These are phyloP conservation scores for Kodamaea fungicola DNA, from an alignment of 1,139 yeast species.

Conservation along the genomic window DNA sequence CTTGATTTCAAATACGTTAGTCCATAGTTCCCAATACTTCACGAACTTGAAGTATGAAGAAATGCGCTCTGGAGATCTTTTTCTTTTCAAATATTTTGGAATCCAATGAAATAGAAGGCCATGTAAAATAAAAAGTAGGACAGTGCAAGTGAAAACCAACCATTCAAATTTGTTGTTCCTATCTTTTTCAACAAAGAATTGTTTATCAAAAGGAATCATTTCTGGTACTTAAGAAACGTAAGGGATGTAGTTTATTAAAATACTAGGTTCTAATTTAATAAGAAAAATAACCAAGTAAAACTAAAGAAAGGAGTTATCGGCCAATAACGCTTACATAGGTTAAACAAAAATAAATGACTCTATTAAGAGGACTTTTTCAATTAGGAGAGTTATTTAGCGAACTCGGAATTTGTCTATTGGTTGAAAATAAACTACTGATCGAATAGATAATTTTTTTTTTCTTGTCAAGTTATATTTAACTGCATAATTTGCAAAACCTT, in stretches of 20 bases:
- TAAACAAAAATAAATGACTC: no score
- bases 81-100: slow-evolving; percentile 24
- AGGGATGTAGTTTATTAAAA: neutral
- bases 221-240: no score
- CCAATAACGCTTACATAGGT: no score
- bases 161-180: slow-evolving; percentile 38
- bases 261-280: neutral
- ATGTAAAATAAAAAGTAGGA: slow-evolving; percentile 28
- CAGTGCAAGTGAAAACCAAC: slow-evolving; percentile 27
- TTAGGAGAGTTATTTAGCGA: no score
- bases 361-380: no score
- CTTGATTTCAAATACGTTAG: slow-evolving; percentile 21
- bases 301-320: no score
- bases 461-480: no score
- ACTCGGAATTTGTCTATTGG: no score
- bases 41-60: slow-evolving; percentile 22
- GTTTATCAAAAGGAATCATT: slow-evolving; percentile 25
- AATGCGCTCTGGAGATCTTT: slow-evolving; percentile 9
- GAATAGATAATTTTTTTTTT: no score
- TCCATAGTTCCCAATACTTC: slow-evolving; percentile 27
- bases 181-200: slow-evolving; percentile 33
- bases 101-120: slow-evolving; percentile 44
- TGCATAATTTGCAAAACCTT: no score
- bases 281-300: neutral
- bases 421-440: no score